phyloP scores from a whole-genome alignment of 352 stramenopile species.

The Globisporangium abappressorium region DNA sequence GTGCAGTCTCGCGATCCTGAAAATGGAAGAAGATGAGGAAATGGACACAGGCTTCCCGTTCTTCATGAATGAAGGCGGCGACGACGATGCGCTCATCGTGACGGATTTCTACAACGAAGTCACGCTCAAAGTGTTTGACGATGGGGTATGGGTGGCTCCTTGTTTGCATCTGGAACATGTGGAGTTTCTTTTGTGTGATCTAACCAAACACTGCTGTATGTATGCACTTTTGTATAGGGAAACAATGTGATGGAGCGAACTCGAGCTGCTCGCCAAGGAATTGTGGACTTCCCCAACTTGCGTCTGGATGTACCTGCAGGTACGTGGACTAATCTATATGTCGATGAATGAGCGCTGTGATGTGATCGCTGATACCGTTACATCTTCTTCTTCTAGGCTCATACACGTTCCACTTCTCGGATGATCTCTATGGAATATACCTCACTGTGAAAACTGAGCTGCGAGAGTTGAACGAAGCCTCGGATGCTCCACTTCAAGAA shows the following conservation, averaged over 20 bases:
- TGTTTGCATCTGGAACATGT: background rate
- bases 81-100: slow-evolving; percentile 64
- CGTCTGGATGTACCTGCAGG: slow-evolving; percentile 62
- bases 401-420: slow-evolving; percentile 69
- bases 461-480: slow-evolving; percentile 41
- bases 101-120: slow-evolving; percentile 66
- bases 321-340: slow-evolving; percentile 19
- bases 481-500: slow-evolving; percentile 33
- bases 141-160: slow-evolving; percentile 33
- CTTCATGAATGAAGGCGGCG: slow-evolving; percentile 66
- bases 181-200: background rate
- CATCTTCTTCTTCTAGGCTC: slow-evolving; percentile 32
- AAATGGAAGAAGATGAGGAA: slow-evolving; percentile 81
- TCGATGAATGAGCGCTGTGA: background rate
- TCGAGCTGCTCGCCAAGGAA: slow-evolving; percentile 40
- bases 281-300: slow-evolving; percentile 54
- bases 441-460: slow-evolving; percentile 53
- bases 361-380: background rate
- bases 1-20: slow-evolving; percentile 60
- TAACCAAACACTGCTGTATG: background rate
- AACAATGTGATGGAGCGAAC: slow-evolving; percentile 65
- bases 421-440: slow-evolving; percentile 56
- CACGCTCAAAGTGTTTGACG: slow-evolving; percentile 47
- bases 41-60: slow-evolving; percentile 49
- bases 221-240: slow-evolving; percentile 20